Evolutionary conservation across 305 asterid species (phyloP).

Genomic region (Solanum aculeatissimum): DNA sequence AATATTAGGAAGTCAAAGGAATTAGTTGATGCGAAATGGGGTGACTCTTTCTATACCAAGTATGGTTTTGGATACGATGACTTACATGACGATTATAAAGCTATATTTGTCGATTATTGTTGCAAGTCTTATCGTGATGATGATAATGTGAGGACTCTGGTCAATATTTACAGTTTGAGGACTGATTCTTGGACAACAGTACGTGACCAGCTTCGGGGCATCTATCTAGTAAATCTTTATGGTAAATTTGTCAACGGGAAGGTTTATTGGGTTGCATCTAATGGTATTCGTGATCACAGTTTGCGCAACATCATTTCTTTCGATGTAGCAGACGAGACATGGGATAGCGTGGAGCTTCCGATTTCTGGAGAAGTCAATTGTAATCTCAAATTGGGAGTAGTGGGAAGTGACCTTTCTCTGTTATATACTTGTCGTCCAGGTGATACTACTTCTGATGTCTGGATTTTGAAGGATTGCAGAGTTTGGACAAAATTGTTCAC

Average conservation of each 20-base stretch:
- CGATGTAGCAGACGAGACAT: background rate
- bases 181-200: background rate
- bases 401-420: background rate
- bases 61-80: constrained; percentile 5
- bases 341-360: background rate
- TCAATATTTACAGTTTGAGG: constrained; percentile 2
- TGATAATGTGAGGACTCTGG: background rate
- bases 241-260: background rate
- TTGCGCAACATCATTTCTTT: background rate
- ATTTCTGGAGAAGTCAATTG: background rate
- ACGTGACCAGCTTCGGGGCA: background rate
- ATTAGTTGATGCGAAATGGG: background rate
- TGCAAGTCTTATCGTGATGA: background rate
- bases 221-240: background rate
- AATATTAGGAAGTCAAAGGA: background rate
- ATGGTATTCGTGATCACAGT: background rate
- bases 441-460: background rate
- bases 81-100: background rate
- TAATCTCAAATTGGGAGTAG: background rate
- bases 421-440: background rate
- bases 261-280: background rate
- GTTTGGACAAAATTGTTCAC: background rate
- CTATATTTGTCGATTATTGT: background rate
- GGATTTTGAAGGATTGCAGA: background rate
- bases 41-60: background rate